Percentiles rank a stretch among this genome's conserved stretches.
These are phyloP conservation scores for Leishmania guyanensis DNA, from an alignment of 208 protist species.

Conservation along the genomic window DNA sequence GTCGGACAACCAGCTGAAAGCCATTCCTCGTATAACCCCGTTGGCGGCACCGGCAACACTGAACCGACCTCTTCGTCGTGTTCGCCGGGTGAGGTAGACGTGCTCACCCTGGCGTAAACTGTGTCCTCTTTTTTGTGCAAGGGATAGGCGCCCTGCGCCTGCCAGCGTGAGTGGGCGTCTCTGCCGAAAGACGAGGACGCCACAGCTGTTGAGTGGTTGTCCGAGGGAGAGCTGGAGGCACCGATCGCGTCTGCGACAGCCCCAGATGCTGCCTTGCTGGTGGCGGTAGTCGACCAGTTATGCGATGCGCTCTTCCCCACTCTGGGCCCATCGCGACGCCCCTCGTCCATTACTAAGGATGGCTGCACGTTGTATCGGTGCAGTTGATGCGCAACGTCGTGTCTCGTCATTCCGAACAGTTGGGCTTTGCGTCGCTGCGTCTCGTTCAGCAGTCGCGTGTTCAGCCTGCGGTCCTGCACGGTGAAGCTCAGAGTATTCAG, in stretches of 20 bases:
- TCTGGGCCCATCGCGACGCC: not conserved
- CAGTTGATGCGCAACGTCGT: constrained; percentile 58
- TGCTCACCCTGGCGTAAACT: not conserved
- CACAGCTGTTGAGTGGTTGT: not conserved
- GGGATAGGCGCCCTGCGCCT: constrained; percentile 12
- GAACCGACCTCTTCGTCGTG: constrained; percentile 4
- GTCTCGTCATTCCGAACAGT: constrained; percentile 48
- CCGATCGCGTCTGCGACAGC: not conserved
- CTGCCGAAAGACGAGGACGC: not conserved
- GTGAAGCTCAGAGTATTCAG: constrained; percentile 38
- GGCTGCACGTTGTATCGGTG: constrained; percentile 30
- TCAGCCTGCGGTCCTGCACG: constrained; percentile 73
- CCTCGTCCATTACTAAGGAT: constrained; percentile 44
- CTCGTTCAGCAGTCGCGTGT: constrained; percentile 55
- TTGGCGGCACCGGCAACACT: constrained; percentile 17
- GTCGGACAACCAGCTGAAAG: constrained; percentile 50
- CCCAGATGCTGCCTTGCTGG: not conserved
- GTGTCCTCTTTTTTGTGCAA: not conserved
- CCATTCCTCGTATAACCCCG: constrained; percentile 62
- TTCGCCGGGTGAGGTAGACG: not conserved
- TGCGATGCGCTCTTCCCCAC: not conserved
- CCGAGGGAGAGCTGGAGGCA: not conserved
- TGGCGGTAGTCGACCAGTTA: not conserved
- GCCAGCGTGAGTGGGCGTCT: constrained; percentile 24
- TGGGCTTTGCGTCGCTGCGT: constrained; percentile 54